Evolutionary conservation across 306 rosid species (phyloP), one percentile per base, ranked within the genome.

Genomic region (Hippophae gyantsensis): DNA sequence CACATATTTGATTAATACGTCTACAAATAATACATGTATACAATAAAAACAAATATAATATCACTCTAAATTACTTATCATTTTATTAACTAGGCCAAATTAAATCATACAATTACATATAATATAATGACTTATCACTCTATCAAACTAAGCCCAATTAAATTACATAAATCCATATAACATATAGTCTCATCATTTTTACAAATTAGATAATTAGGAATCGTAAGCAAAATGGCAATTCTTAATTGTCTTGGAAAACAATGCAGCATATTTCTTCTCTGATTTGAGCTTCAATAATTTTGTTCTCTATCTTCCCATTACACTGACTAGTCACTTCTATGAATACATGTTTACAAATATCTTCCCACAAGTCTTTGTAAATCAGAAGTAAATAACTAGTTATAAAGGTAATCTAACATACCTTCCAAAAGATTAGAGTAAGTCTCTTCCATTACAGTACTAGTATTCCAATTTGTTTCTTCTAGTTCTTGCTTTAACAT

Each of bases 321-420:
- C 74, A 70, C 72, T 79, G 87, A 56, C 61, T 57, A 42, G 71
- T 42, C 62, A 42, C 43, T 68, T 83, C 79, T 26, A 63, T 70
- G 6, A 75, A 64, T 52, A 65, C 45, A 48, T 46, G 70, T 63
- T 63, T 66, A 44, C 53, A 74, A 43, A 78, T 61, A 48, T 14
- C 47, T 8, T 78, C 77, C 49, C 75, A 61, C 64, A 75, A 61
- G 64, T 32, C 46, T 78, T 78, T 79, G 87, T 41, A 76, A 58
- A 10, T 79, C 78, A 57, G 51, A 59, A 55, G 38, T n/a, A n/a
- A 32, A 13, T 46, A 69, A 55, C 40, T 73, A 56, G 9, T 1
- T 7, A 27, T 54, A 12, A 55, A 75, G 53, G 44, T 77, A 70
- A 47, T 69, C 67, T 26, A 46, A 60, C 25, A 69, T 3, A 53